A percentile compares a stretch with the other conserved stretches of the same genome.
phyloP scores from a whole-genome alignment of 371 early-diverging fungal species.

The Gilbertella persicaria region DNA sequence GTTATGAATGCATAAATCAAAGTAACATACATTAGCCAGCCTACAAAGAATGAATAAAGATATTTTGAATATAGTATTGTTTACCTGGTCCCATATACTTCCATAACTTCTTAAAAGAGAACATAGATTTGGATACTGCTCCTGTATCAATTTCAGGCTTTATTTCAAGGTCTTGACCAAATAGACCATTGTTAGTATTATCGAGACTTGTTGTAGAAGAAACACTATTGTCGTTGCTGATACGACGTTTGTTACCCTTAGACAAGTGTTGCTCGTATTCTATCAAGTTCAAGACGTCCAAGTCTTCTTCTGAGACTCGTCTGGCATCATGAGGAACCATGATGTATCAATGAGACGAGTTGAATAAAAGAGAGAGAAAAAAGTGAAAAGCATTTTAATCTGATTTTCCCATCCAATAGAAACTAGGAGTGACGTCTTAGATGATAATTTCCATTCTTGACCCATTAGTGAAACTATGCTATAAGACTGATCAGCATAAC shows the following conservation, averaged over 20 bases:
- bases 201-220: background rate
- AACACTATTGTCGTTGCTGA: background rate
- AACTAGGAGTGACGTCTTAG: too few species aligned
- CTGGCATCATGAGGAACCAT: conserved; percentile 29
- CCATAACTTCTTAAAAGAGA: conserved; percentile 55
- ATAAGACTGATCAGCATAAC: too few species aligned
- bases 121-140: conserved; percentile 26
- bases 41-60: conserved; percentile 12
- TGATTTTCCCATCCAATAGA: too few species aligned
- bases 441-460: too few species aligned
- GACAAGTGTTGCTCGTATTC: conserved; percentile 11
- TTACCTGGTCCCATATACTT: conserved; percentile 60
- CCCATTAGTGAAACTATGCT: too few species aligned
- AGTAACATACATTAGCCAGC: conserved; percentile 44
- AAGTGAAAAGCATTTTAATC: background rate
- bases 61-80: background rate
- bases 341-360: background rate
- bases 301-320: conserved; percentile 17
- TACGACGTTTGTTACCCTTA: conserved; percentile 2
- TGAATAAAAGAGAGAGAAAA: background rate
- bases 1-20: background rate
- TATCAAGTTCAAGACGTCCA: conserved; percentile 8
- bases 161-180: conserved; percentile 40
- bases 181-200: background rate
- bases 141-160: conserved; percentile 50